Evolutionary conservation across 805 yeast species (phyloP), one percentile per base, ranked within the genome.

Genomic region (Hanseniaspora hatyaiensis): DNA sequence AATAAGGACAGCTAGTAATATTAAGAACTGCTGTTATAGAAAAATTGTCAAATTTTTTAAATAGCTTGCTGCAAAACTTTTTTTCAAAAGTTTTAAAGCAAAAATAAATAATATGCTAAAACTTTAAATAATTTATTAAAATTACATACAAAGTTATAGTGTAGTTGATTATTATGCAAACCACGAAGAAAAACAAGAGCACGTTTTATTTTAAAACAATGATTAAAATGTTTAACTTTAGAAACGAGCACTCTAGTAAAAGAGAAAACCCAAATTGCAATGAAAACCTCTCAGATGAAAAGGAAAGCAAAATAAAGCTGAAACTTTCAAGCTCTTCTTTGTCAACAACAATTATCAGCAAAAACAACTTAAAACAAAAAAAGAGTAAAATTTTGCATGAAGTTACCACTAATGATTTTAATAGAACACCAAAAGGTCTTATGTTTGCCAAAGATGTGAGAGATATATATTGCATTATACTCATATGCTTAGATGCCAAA

Each of bases 391-490:
- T 66, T 1, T 54, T 66, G 8, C 75, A 68, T 52, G 73, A 72
- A 52, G 59, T 67, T 2, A 64, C 68, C 3, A 65, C 71, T 1
- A 67, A 67, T 39, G 66, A 64, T 47, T 69, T 77, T 52, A 65
- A 65, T 51, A 67, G 73, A 51, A 72, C 81, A 0, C 73, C 79
- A 0, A 63, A 61, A 23, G 83, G 82, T 0, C 63, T 68, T 20
- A 66, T 79, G 23, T 73, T 68, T 55, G 65, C 73, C 3, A 69
- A 71, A 37, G 87, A 82, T 54, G 54, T 82, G 37, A 75, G 75
- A 52, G 75, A 74, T 29, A 72, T 82, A 0, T 85, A 64, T 57
- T 70, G 84, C 0, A 62, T 77, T 26, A 63, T 81, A 26, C 52
- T 72, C 1, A 62, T 71, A 13, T 65, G 73, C 36, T 53, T 73